Percentiles rank a stretch among this genome's conserved stretches.
Conservation (phyloP, 164 flowering plant genomes). For the Pachysandra terminalis region DNA sequence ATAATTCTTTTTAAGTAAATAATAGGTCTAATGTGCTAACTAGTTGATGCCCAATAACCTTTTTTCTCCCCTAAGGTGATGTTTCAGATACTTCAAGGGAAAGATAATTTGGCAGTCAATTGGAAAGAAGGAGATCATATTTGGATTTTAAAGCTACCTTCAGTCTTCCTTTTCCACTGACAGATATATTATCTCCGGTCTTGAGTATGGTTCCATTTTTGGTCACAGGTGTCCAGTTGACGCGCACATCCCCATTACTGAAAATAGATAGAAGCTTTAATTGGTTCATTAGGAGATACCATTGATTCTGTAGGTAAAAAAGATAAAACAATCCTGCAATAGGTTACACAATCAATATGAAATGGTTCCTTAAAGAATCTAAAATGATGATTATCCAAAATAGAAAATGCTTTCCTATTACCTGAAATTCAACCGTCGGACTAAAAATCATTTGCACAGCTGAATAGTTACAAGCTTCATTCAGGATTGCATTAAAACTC, state of each 20-base stretch:
- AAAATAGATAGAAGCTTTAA: conserved; percentile 10
- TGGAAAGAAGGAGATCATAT: not conserved
- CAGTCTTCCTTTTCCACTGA: conserved; percentile 83
- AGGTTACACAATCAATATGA: too few species aligned
- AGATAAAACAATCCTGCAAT: too few species aligned
- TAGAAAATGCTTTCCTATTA: not conserved
- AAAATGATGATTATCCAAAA: not conserved
- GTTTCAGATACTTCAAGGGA: too few species aligned
- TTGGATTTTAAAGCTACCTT: conserved; percentile 41
- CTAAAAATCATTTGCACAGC: too few species aligned
- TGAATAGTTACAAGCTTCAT: too few species aligned
- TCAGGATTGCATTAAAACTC: too few species aligned
- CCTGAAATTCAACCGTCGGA: not conserved
- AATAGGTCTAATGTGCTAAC: not conserved
- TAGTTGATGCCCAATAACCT: too few species aligned
- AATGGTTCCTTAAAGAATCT: not conserved
- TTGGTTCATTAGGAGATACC: not conserved
- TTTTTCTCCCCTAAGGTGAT: too few species aligned
- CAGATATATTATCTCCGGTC: conserved; percentile 81
- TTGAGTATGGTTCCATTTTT: conserved; percentile 73
- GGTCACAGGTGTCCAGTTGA: conserved; percentile 73
- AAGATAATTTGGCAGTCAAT: not conserved
- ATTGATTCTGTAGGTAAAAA: not conserved
- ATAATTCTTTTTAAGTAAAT: not conserved
- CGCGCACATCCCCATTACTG: conserved; percentile 80